Evolutionary conservation across 1,284 basidiomycete species (phyloP), one percentile per base, ranked within the genome.

Genomic region (Puccinia novopanici): DNA sequence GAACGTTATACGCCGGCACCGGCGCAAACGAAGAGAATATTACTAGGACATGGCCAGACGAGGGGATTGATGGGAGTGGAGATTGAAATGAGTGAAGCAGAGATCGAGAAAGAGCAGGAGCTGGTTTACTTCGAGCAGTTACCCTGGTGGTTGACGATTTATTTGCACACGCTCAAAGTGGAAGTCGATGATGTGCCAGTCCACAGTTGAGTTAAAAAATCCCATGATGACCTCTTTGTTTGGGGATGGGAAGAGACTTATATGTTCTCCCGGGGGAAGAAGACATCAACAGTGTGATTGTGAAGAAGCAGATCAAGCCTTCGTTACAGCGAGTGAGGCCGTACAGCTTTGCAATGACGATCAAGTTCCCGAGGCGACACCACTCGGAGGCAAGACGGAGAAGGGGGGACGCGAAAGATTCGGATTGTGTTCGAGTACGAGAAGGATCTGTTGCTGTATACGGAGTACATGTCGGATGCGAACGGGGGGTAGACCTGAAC

Each of bases 381-480:
- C n/a, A n/a, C n/a, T n/a, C n/a, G 8, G 22, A 68, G 19, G 0
- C 12, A n/a, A 15, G 50, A 54, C 10, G 19, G 27, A 24, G 34
- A 48, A 15, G 24, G 45, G n/a, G 15, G 12, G 59, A 61, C 88
- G 30, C 88, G 89, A 79, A 91, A 89, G 0, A 84, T 95, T 0
- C 87, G 88, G 8, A 86, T 98, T 74, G 88, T 88, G 22, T 89
- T 96, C 85, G 91, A 92, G 57, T 90, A 95, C 84, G 89, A 89
- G 52, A 95, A 95, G 86, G 89, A 91, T 3, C 96, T 95, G 85
- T 88, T 99, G 78, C 90, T 92, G 72, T 98, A 98, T 85, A 95
- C 92, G 22, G 95, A 98, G 84, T 96, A 99, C 85, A 93, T 92
- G 19, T 95, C 96, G 0, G 96, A 98, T 84, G 94, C 96, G 0